Conservation (phyloP, 345 rosid genomes). For the Syzygium jambos region DNA sequence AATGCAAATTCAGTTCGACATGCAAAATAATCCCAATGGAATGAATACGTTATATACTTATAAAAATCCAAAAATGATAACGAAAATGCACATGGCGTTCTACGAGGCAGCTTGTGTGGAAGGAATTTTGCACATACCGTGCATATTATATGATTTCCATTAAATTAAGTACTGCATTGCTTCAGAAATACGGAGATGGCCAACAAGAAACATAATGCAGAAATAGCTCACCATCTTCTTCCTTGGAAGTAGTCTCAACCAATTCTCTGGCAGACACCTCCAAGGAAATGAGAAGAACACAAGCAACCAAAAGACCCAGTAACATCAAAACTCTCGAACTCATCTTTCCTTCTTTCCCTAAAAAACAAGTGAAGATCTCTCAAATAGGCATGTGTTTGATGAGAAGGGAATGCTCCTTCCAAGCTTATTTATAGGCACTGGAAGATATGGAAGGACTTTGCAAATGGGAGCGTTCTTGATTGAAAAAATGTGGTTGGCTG, state of each 20-base stretch:
- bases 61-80: background rate
- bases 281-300: slow-evolving; percentile 8
- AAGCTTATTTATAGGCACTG: background rate
- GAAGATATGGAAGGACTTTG: background rate
- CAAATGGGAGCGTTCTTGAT: background rate
- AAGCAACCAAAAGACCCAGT: background rate
- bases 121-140: background rate
- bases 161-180: background rate
- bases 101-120: background rate
- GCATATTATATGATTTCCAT: background rate
- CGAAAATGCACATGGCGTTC: background rate
- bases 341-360: background rate
- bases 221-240: background rate
- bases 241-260: slow-evolving; percentile 3
- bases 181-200: background rate
- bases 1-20: background rate
- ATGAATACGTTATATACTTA: background rate
- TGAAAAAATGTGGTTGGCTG: background rate
- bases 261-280: slow-evolving; percentile 17
- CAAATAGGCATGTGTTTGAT: background rate
- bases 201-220: background rate
- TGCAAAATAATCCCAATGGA: background rate
- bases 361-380: background rate
- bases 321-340: slow-evolving; percentile 9
- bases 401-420: background rate